phyloP scores from a whole-genome alignment of 2,329 filamentous ascomycete genomes.

The Furcasterigmium sp. region DNA sequence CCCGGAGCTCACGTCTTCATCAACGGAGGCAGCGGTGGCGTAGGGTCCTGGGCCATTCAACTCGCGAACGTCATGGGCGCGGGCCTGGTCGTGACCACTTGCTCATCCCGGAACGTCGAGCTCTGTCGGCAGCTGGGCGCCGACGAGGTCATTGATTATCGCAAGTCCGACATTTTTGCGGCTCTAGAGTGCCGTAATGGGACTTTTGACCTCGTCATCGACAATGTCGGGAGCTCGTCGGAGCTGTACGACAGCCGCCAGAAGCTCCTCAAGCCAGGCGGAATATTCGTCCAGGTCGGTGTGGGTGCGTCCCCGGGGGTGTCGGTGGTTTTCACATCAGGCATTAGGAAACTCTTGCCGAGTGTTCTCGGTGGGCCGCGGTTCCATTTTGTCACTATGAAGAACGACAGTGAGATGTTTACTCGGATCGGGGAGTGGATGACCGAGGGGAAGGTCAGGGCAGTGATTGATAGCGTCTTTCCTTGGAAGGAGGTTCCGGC shows the following conservation, averaged over 20 bases:
- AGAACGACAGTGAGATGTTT: slow-evolving; percentile 3
- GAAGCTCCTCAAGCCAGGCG: slow-evolving; percentile 12
- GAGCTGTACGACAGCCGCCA: slow-evolving; percentile 14
- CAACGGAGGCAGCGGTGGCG: slow-evolving; percentile 37
- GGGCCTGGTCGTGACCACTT: slow-evolving; percentile 32
- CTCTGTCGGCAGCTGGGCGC: slow-evolving; percentile 27
- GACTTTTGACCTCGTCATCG: slow-evolving; percentile 19
- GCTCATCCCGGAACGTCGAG: slow-evolving; percentile 24
- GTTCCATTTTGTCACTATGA: neutral
- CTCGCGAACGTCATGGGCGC: slow-evolving; percentile 25
- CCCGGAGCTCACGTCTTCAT: slow-evolving; percentile 34
- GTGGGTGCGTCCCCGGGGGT: too few relatives aligned
- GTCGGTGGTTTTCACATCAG: neutral
- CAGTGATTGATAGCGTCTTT: slow-evolving; percentile 13
- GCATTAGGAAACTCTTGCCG: slow-evolving; percentile 10
- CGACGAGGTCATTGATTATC: slow-evolving; percentile 30
- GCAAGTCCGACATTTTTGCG: slow-evolving; percentile 6
- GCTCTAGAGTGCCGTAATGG: too few relatives aligned
- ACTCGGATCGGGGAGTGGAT: slow-evolving; percentile 16
- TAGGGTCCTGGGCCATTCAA: slow-evolving; percentile 30
- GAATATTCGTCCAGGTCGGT: slow-evolving; percentile 16
- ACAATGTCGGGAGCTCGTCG: slow-evolving; percentile 14
- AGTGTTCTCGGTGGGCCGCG: slow-evolving; percentile 7
- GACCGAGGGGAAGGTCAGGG: slow-evolving; percentile 16
- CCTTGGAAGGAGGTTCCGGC: slow-evolving; percentile 14